Conservation (phyloP, 805 yeast species). For the Candida corydali region DNA sequence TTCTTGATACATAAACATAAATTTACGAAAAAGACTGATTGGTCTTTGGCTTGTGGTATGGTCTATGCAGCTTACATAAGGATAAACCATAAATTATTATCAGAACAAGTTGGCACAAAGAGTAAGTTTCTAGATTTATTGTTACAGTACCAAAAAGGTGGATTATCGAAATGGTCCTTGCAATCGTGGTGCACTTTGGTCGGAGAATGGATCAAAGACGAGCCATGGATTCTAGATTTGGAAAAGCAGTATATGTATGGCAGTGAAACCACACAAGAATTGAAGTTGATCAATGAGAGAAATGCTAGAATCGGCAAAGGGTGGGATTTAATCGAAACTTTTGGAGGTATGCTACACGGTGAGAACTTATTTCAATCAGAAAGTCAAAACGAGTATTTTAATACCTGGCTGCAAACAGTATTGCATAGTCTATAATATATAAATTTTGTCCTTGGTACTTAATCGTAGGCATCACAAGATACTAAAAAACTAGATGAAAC, state of each 20-base stretch:
- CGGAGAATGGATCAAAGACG: constrained; percentile 49
- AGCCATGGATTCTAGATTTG: constrained; percentile 59
- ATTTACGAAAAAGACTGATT: constrained; percentile 51
- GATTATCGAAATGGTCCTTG: constrained; percentile 46
- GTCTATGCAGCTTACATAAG: constrained; percentile 55
- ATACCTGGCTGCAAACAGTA: constrained; percentile 26
- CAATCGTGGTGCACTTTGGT: constrained; percentile 51
- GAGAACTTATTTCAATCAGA: constrained; percentile 25
- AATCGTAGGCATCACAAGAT: constrained; percentile 1
- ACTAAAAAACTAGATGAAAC: background rate
- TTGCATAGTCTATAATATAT: constrained; percentile 4
- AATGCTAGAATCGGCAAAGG: constrained; percentile 29
- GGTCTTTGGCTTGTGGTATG: constrained; percentile 69
- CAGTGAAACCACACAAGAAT: constrained; percentile 16
- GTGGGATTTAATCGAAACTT: constrained; percentile 22
- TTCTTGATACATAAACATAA: constrained; percentile 48
- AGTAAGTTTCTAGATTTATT: constrained; percentile 47
- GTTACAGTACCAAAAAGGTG: constrained; percentile 51
- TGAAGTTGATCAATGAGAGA: constrained; percentile 20
- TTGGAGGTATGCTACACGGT: constrained; percentile 35
- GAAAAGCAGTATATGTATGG: constrained; percentile 41
- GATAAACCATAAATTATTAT: constrained; percentile 46
- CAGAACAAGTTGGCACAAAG: constrained; percentile 46
- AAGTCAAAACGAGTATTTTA: constrained; percentile 26
- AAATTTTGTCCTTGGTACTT: background rate